Evolutionary conservation across 352 stramenopile genomes (phyloP).

Genomic region (Phytophthora europaea): DNA sequence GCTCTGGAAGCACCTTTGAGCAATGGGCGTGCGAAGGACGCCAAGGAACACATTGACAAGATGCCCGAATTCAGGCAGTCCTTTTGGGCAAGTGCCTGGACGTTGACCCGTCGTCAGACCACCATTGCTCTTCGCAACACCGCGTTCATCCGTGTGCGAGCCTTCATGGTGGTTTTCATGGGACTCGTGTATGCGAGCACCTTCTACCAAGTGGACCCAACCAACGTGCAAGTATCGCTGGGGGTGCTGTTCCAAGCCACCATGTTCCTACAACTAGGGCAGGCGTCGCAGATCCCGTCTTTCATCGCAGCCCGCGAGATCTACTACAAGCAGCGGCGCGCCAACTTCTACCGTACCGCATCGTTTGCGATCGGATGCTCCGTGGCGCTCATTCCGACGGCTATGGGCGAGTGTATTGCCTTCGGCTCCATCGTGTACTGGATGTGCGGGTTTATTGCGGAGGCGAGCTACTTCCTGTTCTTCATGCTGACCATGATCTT

Average conservation of each 20-base stretch:
- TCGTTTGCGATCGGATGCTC: conserved; percentile 58
- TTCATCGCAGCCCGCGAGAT: conserved; percentile 60
- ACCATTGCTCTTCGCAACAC: conserved; percentile 45
- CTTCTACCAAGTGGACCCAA: conserved; percentile 37
- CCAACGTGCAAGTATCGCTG: conserved; percentile 41
- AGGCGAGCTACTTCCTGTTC: conserved; percentile 21
- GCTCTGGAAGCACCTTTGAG: conserved; percentile 61
- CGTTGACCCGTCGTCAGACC: conserved; percentile 38
- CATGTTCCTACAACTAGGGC: conserved; percentile 68
- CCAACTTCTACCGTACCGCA: conserved; percentile 69
- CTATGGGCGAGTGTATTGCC: conserved; percentile 55
- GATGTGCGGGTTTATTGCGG: conserved; percentile 68
- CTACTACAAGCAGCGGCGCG: conserved; percentile 79
- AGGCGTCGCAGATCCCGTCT: conserved; percentile 64
- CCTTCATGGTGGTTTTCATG: conserved; percentile 32
- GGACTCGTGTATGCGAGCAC: conserved; percentile 32
- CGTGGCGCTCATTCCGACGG: conserved; percentile 30
- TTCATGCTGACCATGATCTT: conserved; percentile 30
- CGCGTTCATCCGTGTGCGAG: conserved; percentile 28
- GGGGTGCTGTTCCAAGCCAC: conserved; percentile 73
- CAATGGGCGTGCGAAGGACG: conserved; percentile 8
- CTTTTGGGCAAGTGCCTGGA: conserved; percentile 57
- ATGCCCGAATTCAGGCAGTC: conserved; percentile 41
- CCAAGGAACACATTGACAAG: conserved; percentile 62
- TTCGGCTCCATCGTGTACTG: conserved; percentile 85